Evolutionary conservation across 352 stramenopile genomes (phyloP).

Genomic region (Phytophthora litchii): DNA sequence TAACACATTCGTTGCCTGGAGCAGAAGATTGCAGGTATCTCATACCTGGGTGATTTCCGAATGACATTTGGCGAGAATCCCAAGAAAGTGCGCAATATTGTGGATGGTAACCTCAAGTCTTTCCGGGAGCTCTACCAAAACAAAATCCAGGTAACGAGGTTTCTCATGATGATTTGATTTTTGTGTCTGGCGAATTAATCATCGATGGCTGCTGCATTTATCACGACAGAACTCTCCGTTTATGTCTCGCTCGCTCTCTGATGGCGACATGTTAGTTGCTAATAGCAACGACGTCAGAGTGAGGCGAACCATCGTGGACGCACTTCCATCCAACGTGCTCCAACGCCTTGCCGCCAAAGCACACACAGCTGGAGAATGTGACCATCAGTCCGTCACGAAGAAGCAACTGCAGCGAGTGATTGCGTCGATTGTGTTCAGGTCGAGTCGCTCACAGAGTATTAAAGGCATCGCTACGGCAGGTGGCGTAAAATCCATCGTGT

Average conservation of each 20-base stretch:
- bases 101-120: conserved; percentile 78
- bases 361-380: conserved; percentile 24
- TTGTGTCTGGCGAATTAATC: conserved; percentile 1
- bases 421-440: conserved; percentile 77
- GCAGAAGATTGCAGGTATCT: conserved; percentile 90
- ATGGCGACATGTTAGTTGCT: conserved; percentile 53
- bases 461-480: conserved; percentile 89
- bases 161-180: neutral
- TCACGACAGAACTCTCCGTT: conserved; percentile 64
- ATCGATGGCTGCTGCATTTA: neutral
- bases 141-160: conserved; percentile 66
- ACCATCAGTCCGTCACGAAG: conserved; percentile 46
- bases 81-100: conserved; percentile 92
- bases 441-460: conserved; percentile 88
- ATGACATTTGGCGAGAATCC: conserved; percentile 92
- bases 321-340: conserved; percentile 58
- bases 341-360: conserved; percentile 42
- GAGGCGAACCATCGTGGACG: conserved; percentile 51
- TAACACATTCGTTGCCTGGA: conserved; percentile 5
- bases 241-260: conserved; percentile 53
- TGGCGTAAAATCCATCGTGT: conserved; percentile 77
- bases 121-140: conserved; percentile 79
- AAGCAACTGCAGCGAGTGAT: conserved; percentile 73
- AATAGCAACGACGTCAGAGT: conserved; percentile 45
- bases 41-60: conserved; percentile 89